Conservation (phyloP, 164 flowering plant species). For the Piper longum region DNA sequence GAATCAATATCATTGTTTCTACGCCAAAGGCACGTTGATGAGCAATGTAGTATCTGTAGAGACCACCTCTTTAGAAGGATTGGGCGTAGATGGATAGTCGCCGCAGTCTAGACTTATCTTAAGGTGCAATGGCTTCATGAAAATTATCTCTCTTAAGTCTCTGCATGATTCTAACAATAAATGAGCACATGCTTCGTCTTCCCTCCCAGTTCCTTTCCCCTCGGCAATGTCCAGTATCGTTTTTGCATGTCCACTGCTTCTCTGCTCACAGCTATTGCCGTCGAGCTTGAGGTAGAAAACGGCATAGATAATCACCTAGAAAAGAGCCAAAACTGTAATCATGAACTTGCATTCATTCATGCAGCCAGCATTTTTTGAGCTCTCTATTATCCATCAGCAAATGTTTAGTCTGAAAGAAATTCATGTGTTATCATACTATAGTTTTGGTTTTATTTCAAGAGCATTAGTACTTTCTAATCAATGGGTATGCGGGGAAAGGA, state of each 20-base stretch:
- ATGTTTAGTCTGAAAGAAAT: neutral
- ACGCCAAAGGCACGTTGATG: conserved; percentile 39
- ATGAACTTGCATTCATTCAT: neutral
- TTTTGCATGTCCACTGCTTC: conserved; percentile 13
- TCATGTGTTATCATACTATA: no score
- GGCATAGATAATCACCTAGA: neutral
- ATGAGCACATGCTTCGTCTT: conserved; percentile 19
- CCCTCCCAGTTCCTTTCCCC: conserved; percentile 10
- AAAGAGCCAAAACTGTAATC: neutral
- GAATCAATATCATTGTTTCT: neutral
- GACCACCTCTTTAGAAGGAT: conserved; percentile 25
- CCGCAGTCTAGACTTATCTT: conserved; percentile 31
- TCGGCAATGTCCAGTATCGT: conserved; percentile 34
- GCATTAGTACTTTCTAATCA: neutral
- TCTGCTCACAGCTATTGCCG: conserved; percentile 1
- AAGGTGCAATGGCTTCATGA: conserved; percentile 49
- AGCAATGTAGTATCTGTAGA: conserved; percentile 41
- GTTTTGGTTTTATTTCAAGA: neutral
- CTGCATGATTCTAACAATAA: conserved; percentile 27
- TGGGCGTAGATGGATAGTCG: conserved; percentile 40
- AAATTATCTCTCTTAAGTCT: conserved; percentile 39
- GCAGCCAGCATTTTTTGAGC: neutral
- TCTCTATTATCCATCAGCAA: neutral
- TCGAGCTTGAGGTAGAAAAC: conserved; percentile 5
- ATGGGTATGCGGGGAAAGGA: neutral